Conservation (phyloP, 148 eudicot species). For the Persicaria tinctoria region DNA sequence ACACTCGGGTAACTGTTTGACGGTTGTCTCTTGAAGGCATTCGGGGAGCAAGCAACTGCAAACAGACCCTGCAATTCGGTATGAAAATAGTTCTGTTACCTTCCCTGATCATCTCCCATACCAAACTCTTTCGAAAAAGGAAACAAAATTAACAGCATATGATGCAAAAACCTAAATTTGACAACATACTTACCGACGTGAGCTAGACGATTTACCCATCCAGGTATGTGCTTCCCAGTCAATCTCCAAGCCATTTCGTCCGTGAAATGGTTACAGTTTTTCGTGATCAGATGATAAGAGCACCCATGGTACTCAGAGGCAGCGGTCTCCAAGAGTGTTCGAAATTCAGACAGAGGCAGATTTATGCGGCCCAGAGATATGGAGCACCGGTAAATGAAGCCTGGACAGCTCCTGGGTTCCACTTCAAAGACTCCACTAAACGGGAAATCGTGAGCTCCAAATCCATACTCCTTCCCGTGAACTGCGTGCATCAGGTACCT, state of each 20-base stretch:
- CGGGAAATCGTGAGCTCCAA: slow-evolving; percentile 77
- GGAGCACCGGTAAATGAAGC: slow-evolving; percentile 65
- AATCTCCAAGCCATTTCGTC: slow-evolving; percentile 55
- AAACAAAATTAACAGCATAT: no score
- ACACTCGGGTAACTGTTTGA: slow-evolving; percentile 67
- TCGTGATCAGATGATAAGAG: slow-evolving; percentile 72
- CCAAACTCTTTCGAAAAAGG: no score
- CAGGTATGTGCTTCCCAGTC: slow-evolving; percentile 63
- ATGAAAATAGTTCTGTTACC: not conserved
- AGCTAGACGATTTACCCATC: slow-evolving; percentile 89
- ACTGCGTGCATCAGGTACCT: slow-evolving; percentile 26
- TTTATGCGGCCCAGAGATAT: slow-evolving; percentile 45
- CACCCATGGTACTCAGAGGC: slow-evolving; percentile 83
- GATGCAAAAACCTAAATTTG: no score
- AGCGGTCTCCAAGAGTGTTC: slow-evolving; percentile 45
- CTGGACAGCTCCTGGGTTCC: slow-evolving; percentile 79
- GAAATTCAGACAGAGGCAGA: slow-evolving; percentile 59
- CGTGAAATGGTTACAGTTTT: slow-evolving; percentile 85
- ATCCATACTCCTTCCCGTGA: slow-evolving; percentile 87
- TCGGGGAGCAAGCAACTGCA: slow-evolving; percentile 87
- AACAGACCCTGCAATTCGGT: slow-evolving; percentile 45
- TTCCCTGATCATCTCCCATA: not conserved
- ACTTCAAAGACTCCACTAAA: slow-evolving; percentile 83
- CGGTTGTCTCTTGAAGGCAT: slow-evolving; percentile 71
- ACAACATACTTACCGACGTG: slow-evolving; percentile 39